Conservation (phyloP, 176 grass and related monocot genomes). For the Triticum monococcum region DNA sequence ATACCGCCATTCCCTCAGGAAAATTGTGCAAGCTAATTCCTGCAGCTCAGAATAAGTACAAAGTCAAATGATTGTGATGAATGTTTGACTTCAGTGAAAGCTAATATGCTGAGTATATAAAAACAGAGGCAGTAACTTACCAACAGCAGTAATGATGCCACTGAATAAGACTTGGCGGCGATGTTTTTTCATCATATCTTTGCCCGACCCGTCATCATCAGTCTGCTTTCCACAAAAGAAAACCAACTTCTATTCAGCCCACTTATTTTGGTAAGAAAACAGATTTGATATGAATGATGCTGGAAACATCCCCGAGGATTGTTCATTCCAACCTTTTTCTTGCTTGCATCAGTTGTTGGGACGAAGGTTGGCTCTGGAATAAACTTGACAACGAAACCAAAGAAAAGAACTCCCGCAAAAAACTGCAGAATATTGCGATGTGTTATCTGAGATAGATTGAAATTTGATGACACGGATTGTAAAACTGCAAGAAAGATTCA, state of each 20-base stretch:
- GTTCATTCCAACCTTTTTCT: conserved; percentile 50
- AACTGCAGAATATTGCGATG: conserved; percentile 46
- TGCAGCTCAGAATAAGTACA: conserved; percentile 46
- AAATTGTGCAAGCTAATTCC: conserved; percentile 93
- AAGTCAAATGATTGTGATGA: conserved; percentile 9
- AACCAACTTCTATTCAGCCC: conserved; percentile 32
- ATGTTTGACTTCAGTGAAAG: too few relatives aligned
- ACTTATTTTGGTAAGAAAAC: conserved; percentile 5
- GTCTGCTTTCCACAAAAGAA: conserved; percentile 53
- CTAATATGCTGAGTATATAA: too few relatives aligned
- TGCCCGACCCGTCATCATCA: conserved; percentile 71
- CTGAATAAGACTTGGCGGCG: conserved; percentile 84
- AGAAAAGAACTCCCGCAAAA: conserved; percentile 86
- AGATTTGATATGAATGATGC: conserved; percentile 8
- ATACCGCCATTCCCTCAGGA: conserved; percentile 93
- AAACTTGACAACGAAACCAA: conserved; percentile 81
- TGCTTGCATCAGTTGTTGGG: conserved; percentile 38
- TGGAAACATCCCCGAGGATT: not conserved
- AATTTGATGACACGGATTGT: not conserved
- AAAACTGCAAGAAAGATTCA: conserved; percentile 9
- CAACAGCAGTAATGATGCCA: conserved; percentile 93
- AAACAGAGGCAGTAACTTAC: conserved; percentile 42
- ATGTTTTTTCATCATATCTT: conserved; percentile 92
- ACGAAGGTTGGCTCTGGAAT: conserved; percentile 85
- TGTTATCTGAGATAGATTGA: not conserved